Conservation (phyloP, 2,329 filamentous ascomycete species). For the Myriangium duriaei region DNA sequence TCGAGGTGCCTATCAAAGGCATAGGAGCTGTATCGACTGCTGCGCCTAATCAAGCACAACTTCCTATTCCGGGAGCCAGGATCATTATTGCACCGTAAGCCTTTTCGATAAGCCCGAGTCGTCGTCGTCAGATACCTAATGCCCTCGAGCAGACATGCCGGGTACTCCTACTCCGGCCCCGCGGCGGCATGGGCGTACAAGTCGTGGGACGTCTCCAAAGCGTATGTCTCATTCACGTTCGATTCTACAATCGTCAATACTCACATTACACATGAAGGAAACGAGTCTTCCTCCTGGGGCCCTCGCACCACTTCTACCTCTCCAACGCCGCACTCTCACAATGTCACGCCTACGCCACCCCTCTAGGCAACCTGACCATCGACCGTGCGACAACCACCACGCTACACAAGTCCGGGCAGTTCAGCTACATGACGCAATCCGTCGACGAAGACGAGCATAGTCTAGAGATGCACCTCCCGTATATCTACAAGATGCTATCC, state of each 20-base stretch:
- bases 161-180: slow-evolving; percentile 81
- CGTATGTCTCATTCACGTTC: slow-evolving; percentile 29
- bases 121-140: slow-evolving; percentile 18
- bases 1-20: slow-evolving; percentile 53
- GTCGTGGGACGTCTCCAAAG: slow-evolving; percentile 65
- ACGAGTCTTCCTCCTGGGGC: slow-evolving; percentile 82
- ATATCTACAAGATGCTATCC: slow-evolving; percentile 68
- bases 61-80: slow-evolving; percentile 65
- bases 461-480: slow-evolving; percentile 92
- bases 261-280: slow-evolving; percentile 39
- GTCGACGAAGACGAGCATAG: slow-evolving; percentile 80
- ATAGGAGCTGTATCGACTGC: slow-evolving; percentile 36
- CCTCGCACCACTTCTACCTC: slow-evolving; percentile 80
- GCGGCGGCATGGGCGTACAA: slow-evolving; percentile 95
- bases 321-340: slow-evolving; percentile 62
- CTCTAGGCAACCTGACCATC: slow-evolving; percentile 56
- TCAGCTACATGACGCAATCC: slow-evolving; percentile 50
- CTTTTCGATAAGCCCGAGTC: neutral
- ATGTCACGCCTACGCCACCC: slow-evolving; percentile 60
- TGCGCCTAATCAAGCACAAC: slow-evolving; percentile 20
- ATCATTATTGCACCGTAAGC: slow-evolving; percentile 82
- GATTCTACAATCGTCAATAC: neutral
- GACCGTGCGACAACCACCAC: slow-evolving; percentile 45
- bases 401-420: slow-evolving; percentile 42
- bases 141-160: slow-evolving; percentile 59